Evolutionary conservation across 2,329 filamentous ascomycete genomes (phyloP).

Genomic region (Pyrenochaeta sp.): DNA sequence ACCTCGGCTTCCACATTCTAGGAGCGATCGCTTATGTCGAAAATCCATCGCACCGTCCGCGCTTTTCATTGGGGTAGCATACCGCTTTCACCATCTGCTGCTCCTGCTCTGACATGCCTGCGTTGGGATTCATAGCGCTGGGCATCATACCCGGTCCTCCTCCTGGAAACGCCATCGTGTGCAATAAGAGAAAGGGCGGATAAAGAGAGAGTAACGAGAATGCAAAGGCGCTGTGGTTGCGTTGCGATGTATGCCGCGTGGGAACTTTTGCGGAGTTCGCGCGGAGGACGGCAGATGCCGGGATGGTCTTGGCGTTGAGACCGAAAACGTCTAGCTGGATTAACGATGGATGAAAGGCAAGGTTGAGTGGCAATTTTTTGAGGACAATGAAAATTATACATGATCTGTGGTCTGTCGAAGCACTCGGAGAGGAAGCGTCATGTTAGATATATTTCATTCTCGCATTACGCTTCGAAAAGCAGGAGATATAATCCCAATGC

Average conservation of each 20-base stretch:
- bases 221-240: conserved; percentile 10
- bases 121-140: conserved; percentile 42
- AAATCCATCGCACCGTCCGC: background rate
- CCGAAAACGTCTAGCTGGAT: background rate
- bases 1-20: background rate
- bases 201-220: background rate
- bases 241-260: conserved; percentile 15
- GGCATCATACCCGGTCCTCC: conserved; percentile 33
- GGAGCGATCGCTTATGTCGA: background rate
- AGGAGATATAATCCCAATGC: conserved; percentile 13
- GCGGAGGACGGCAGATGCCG: conserved; percentile 45
- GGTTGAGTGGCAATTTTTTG: background rate
- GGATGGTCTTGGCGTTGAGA: conserved; percentile 5
- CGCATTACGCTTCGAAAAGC: conserved; percentile 16
- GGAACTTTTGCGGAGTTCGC: conserved; percentile 46
- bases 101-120: conserved; percentile 55
- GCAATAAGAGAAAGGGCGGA: background rate
- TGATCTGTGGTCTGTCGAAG: background rate
- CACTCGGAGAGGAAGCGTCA: background rate
- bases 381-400: background rate
- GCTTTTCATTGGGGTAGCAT: conserved; percentile 15
- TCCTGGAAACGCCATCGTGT: conserved; percentile 45
- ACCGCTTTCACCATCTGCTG: conserved; percentile 60
- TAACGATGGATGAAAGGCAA: background rate
- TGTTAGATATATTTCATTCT: conserved; percentile 5